Conservation (phyloP, 768 basidiomycete genomes). For the Panaeolus cyanescens region DNA sequence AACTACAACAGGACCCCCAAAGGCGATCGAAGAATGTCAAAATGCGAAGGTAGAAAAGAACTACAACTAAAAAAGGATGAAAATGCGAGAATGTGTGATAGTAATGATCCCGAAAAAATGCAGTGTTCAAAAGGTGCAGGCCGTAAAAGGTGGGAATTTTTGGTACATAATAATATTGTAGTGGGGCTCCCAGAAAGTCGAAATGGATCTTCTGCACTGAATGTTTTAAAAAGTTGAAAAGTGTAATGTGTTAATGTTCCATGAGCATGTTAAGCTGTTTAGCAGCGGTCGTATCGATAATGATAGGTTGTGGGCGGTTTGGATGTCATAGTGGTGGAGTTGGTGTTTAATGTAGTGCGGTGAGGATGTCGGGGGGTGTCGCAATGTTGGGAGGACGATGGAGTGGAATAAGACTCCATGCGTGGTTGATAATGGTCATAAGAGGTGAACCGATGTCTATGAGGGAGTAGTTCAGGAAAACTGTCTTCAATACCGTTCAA, state of each 20-base stretch:
- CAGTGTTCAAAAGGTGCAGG: background rate
- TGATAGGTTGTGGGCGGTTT: background rate
- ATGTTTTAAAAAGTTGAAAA: conserved; percentile 8
- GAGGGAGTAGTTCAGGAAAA: background rate
- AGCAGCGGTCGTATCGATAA: background rate
- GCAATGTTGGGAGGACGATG: conserved; percentile 6
- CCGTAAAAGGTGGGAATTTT: background rate
- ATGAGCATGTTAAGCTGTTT: background rate
- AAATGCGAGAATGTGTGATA: background rate
- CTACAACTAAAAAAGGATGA: conserved; percentile 3
- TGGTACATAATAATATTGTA: background rate
- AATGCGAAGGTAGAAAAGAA: conserved; percentile 13
- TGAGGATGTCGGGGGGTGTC: conserved; percentile 9
- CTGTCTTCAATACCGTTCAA: background rate
- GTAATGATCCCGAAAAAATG: conserved; percentile 4
- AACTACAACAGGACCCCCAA: background rate
- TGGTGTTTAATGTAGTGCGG: conserved; percentile 11
- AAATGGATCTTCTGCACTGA: background rate
- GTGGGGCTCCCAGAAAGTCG: conserved; percentile 1
- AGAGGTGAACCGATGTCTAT: conserved; percentile 12
- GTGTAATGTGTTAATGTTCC: conserved; percentile 3
- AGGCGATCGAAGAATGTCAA: background rate
- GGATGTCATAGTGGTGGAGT: conserved; percentile 11
- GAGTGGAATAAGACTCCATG: conserved; percentile 6
- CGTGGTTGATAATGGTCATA: conserved; percentile 7